These are phyloP conservation scores for Cutaneotrichosporon sp. DNA, from an alignment of 1,284 basidiomycete species.

Conservation along the genomic window DNA sequence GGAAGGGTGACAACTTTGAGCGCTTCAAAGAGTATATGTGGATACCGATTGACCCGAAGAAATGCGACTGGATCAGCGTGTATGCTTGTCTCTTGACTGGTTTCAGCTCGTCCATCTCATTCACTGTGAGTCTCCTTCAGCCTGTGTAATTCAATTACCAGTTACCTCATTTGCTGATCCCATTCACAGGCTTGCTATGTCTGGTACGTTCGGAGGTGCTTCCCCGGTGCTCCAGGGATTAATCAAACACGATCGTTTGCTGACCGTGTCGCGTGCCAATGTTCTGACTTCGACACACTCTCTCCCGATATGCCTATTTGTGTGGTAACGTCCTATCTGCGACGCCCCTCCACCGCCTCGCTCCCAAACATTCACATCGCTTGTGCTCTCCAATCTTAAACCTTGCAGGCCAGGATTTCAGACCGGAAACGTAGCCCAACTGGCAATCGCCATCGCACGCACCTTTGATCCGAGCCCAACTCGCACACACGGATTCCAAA, in stretches of 20 bases:
- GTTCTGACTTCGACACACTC: no score
- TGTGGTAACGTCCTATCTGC: no score
- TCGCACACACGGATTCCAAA: conserved; percentile 60
- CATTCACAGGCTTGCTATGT: conserved; percentile 5
- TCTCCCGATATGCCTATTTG: no score
- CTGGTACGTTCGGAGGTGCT: conserved; percentile 4
- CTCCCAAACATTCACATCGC: no score
- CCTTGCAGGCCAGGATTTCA: conserved; percentile 16
- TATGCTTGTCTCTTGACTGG: conserved; percentile 83
- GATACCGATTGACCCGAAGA: conserved; percentile 62
- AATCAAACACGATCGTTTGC: no score
- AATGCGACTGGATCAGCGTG: conserved; percentile 59
- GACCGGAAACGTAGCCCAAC: conserved; percentile 53
- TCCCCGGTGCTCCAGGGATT: no score
- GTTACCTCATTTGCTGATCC: no score
- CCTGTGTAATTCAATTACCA: no score
- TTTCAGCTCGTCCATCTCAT: conserved; percentile 68
- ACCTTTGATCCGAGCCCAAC: conserved; percentile 56
- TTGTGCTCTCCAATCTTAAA: neutral
- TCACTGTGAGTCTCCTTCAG: conserved; percentile 53
- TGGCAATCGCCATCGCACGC: conserved; percentile 60
- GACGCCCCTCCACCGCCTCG: no score
- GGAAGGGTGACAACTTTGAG: no score
- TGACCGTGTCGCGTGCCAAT: no score
- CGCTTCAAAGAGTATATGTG: no score